Conservation (phyloP, 2,329 filamentous ascomycete genomes). For the Colletotrichum viniferum region DNA sequence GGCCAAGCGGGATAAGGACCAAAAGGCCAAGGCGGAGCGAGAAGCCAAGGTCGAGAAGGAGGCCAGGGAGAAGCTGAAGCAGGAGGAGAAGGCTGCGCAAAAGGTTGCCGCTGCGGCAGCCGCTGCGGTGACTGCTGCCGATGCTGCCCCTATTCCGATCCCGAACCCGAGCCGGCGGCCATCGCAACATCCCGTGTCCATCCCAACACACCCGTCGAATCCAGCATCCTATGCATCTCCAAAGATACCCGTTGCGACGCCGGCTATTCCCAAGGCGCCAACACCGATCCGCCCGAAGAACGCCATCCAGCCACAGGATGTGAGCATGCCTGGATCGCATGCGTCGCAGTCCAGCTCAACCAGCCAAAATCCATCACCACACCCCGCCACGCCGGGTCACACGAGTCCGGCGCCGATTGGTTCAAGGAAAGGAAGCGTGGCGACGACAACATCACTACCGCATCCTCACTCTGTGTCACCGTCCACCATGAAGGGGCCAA, state of each 20-base stretch:
- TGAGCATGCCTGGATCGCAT: constrained; percentile 71
- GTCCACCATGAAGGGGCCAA: constrained; percentile 52
- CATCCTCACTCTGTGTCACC: constrained; percentile 66
- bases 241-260: constrained; percentile 78
- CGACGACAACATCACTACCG: constrained; percentile 25
- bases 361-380: constrained; percentile 64
- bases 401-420: constrained; percentile 68
- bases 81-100: constrained; percentile 41
- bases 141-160: constrained; percentile 40
- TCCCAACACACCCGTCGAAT: constrained; percentile 60
- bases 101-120: constrained; percentile 43
- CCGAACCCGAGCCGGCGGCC: constrained; percentile 43
- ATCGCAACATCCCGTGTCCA: constrained; percentile 42
- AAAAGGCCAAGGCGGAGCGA: constrained; percentile 29
- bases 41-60: constrained; percentile 41
- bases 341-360: constrained; percentile 66
- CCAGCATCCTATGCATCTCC: constrained; percentile 73
- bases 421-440: constrained; percentile 58
- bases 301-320: constrained; percentile 80
- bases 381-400: constrained; percentile 66
- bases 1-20: constrained; percentile 60
- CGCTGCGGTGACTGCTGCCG: constrained; percentile 37
- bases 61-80: constrained; percentile 45
- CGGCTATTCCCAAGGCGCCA: constrained; percentile 80
- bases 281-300: constrained; percentile 80